Conservation (phyloP, 208 protist genomes). For the Trypanosoma scelopori region DNA sequence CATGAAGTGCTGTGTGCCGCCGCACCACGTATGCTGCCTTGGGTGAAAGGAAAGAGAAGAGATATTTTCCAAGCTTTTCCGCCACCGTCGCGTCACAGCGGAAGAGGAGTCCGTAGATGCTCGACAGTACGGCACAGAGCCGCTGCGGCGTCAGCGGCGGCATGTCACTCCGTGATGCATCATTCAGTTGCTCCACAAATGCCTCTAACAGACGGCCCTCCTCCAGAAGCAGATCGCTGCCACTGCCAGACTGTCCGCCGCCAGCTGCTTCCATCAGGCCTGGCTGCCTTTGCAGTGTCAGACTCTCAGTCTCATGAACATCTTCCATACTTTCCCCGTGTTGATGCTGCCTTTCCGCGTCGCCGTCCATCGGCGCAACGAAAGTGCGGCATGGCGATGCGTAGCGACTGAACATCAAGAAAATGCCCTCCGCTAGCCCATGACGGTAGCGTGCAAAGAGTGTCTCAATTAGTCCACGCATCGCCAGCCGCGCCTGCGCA, state of each 20-base stretch:
- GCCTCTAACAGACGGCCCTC: conserved; percentile 24
- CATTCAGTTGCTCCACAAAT: conserved; percentile 30
- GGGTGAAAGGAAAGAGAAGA: conserved; percentile 60
- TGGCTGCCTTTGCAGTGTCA: background rate
- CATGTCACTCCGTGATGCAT: conserved; percentile 28
- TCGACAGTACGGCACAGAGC: conserved; percentile 37
- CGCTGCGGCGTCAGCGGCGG: conserved; percentile 28
- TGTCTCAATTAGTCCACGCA: conserved; percentile 34
- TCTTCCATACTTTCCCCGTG: background rate
- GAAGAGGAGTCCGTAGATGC: conserved; percentile 39
- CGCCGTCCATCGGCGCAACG: background rate
- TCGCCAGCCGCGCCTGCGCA: conserved; percentile 28
- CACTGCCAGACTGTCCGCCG: background rate
- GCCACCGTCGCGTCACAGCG: conserved; percentile 41
- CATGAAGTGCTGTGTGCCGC: conserved; percentile 53
- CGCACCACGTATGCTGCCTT: conserved; percentile 50
- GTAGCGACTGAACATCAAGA: conserved; percentile 23
- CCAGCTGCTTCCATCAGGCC: background rate
- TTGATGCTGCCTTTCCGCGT: background rate
- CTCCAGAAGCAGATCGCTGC: conserved; percentile 9
- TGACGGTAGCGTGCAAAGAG: conserved; percentile 38
- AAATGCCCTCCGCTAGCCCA: conserved; percentile 20
- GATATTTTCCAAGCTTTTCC: conserved; percentile 57
- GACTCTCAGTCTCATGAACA: background rate
- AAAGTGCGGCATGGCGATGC: background rate